A percentile compares a stretch with the other conserved stretches of the same genome.
These are phyloP conservation scores for Marchantia paleacea DNA, from an alignment of 225 moss, liverwort and hornwort species.

Conservation along the genomic window DNA sequence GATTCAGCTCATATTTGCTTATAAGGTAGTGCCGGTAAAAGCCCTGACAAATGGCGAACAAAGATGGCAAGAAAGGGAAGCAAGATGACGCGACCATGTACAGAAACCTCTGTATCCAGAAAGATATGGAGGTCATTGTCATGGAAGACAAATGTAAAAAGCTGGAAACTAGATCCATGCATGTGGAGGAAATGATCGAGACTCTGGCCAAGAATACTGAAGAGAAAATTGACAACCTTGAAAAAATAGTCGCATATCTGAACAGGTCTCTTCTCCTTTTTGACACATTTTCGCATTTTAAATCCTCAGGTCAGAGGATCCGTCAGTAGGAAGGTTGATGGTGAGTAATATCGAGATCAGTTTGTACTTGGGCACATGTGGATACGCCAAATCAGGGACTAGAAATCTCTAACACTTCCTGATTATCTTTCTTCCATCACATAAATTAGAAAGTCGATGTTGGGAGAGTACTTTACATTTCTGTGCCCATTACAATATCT, in stretches of 20 bases:
- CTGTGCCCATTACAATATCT: no score
- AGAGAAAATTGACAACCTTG: conserved; percentile 36
- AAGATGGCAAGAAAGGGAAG: conserved; percentile 36
- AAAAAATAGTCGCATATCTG: conserved; percentile 40
- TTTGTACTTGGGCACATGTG: no score
- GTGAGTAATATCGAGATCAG: no score
- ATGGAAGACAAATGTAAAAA: conserved; percentile 48
- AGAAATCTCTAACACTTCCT: no score
- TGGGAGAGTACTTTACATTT: no score
- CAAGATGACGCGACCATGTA: conserved; percentile 40
- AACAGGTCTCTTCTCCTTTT: conserved; percentile 25
- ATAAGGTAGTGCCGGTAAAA: background rate
- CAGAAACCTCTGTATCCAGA: conserved; percentile 38
- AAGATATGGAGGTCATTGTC: conserved; percentile 37
- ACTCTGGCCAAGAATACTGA: conserved; percentile 31
- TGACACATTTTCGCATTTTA: background rate
- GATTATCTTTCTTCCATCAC: no score
- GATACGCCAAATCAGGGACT: no score
- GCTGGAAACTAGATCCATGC: conserved; percentile 43
- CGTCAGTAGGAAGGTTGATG: no score
- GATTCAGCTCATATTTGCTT: background rate
- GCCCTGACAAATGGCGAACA: conserved; percentile 30
- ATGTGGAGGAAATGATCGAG: conserved; percentile 40
- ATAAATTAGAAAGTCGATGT: no score
- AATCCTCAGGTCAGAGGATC: no score